phyloP scores from a whole-genome alignment of 257 asterid species.

The Solanum sitiens region DNA sequence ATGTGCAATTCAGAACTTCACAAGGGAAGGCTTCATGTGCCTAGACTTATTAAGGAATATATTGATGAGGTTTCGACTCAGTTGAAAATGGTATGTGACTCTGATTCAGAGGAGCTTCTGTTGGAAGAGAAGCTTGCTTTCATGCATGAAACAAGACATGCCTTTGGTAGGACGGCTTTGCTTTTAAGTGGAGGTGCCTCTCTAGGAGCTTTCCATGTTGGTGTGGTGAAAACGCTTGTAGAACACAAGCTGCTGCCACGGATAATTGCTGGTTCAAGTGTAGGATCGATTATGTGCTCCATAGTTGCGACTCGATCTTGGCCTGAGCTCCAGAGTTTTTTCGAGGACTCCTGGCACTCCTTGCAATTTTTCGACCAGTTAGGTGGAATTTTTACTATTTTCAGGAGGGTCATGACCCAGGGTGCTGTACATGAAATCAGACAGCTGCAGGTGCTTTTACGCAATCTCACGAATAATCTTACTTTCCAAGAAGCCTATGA shows the following conservation, averaged over 20 bases:
- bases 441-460: slow-evolving; percentile 54
- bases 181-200: slow-evolving; percentile 86
- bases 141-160: slow-evolving; percentile 84
- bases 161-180: slow-evolving; percentile 75
- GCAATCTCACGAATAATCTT: slow-evolving; percentile 64
- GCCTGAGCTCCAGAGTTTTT: slow-evolving; percentile 85
- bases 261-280: slow-evolving; percentile 79
- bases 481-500: slow-evolving; percentile 86
- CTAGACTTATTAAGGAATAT: slow-evolving; percentile 71
- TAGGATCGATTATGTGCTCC: slow-evolving; percentile 74
- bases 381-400: slow-evolving; percentile 64
- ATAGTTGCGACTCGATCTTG: slow-evolving; percentile 72
- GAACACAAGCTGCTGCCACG: slow-evolving; percentile 74
- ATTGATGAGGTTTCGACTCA: slow-evolving; percentile 71
- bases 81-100: slow-evolving; percentile 64
- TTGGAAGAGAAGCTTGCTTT: slow-evolving; percentile 83
- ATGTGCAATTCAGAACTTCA: slow-evolving; percentile 85
- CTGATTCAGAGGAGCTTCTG: slow-evolving; percentile 72
- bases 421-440: slow-evolving; percentile 83
- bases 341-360: slow-evolving; percentile 78
- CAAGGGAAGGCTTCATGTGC: slow-evolving; percentile 67
- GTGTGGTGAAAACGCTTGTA: slow-evolving; percentile 73
- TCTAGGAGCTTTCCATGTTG: slow-evolving; percentile 73
- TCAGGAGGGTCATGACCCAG: slow-evolving; percentile 57
- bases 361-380: slow-evolving; percentile 65